Evolutionary conservation across 805 yeast genomes (phyloP).

Genomic region (Hermanozyma aechmeae): DNA sequence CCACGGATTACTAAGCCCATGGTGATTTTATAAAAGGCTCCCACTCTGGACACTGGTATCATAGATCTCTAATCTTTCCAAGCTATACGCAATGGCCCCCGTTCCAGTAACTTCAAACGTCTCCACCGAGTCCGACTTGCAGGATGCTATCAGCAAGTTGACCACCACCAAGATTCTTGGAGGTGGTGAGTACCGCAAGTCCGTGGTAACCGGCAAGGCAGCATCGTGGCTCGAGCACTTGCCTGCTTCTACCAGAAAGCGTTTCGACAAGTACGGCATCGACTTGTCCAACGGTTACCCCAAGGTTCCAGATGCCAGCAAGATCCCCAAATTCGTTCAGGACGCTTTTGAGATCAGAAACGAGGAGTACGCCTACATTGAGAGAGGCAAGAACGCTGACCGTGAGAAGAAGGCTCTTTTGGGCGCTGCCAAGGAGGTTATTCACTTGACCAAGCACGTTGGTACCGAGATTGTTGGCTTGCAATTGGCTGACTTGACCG

Average conservation of each 20-base stretch:
- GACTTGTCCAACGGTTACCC: conserved; percentile 34
- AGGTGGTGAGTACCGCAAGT: conserved; percentile 3
- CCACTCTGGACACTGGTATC: conserved; percentile 1
- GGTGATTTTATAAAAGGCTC: not conserved
- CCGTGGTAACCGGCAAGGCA: too few relatives aligned
- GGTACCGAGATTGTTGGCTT: conserved; percentile 44
- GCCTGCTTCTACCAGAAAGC: conserved; percentile 15
- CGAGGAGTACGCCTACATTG: conserved; percentile 23
- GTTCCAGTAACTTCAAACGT: too few relatives aligned
- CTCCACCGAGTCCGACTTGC: conserved; percentile 6
- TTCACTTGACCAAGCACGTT: conserved; percentile 33
- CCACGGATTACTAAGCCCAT: not conserved
- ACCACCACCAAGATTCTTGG: conserved; percentile 9
- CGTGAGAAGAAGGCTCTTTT: conserved; percentile 29
- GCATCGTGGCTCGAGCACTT: conserved; percentile 7
- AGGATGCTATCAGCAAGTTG: conserved; percentile 9
- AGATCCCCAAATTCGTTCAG: conserved; percentile 29
- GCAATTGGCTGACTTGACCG: conserved; percentile 32
- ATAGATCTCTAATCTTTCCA: too few relatives aligned
- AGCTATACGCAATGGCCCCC: not conserved
- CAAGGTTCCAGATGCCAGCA: conserved; percentile 19
- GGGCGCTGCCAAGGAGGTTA: conserved; percentile 33
- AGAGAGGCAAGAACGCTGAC: conserved; percentile 27
- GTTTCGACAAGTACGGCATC: conserved; percentile 25
- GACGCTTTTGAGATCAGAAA: conserved; percentile 30